Percentiles rank a stretch among this genome's conserved stretches.
phyloP scores from a whole-genome alignment of 1,284 basidiomycete species.

The Trametes sp. region DNA sequence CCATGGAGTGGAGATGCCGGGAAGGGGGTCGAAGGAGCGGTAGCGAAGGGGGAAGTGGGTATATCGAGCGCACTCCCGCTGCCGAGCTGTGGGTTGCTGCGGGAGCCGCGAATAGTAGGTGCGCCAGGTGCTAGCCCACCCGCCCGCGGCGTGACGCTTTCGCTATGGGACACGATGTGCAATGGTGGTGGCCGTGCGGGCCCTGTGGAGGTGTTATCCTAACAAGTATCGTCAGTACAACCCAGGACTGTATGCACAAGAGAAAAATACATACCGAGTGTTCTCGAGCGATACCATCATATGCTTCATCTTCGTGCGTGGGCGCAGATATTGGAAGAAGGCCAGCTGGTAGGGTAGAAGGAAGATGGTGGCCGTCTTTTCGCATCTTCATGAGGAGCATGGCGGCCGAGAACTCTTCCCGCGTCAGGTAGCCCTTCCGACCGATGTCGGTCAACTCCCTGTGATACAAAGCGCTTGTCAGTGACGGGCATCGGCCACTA shows the following conservation, averaged over 20 bases:
- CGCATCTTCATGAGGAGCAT: conserved; percentile 34
- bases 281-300: conserved; percentile 17
- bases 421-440: conserved; percentile 34
- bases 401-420: conserved; percentile 36
- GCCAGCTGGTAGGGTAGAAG: conserved; percentile 26
- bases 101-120: conserved; percentile 19
- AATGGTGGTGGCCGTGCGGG: conserved; percentile 4
- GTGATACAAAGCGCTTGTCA: background rate
- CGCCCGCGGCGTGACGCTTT: conserved; percentile 1
- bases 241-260: no score
- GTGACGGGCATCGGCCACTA: background rate
- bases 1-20: conserved; percentile 20
- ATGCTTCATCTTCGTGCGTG: conserved; percentile 16
- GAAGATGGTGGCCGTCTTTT: conserved; percentile 33
- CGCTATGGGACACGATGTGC: conserved; percentile 10
- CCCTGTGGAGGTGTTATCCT: background rate
- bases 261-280: background rate
- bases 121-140: conserved; percentile 4
- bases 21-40: conserved; percentile 19
- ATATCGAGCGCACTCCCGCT: background rate
- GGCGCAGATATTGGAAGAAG: conserved; percentile 10
- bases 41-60: conserved; percentile 9
- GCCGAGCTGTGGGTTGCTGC: conserved; percentile 23
- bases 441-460: conserved; percentile 38
- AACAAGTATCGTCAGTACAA: conserved; percentile 3